Evolutionary conservation across 352 stramenopile species (phyloP).

Genomic region (Globisporangium ultimum): DNA sequence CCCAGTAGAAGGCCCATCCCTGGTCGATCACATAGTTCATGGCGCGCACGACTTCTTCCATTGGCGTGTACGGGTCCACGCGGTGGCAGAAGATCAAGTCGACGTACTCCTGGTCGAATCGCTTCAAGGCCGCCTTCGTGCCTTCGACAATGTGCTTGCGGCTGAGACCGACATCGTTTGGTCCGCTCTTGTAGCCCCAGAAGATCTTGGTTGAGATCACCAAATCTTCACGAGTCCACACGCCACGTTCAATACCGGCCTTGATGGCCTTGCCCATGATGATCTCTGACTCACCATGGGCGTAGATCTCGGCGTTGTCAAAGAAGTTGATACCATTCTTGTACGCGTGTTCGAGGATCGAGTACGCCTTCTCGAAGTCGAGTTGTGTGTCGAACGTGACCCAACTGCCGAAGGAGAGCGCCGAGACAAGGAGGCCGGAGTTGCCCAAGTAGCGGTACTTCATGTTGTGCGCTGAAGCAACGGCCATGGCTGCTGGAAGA

Average conservation of each 20-base stretch:
- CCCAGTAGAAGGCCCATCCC: conserved; percentile 16
- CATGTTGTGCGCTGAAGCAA: conserved; percentile 29
- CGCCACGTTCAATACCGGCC: too few species aligned
- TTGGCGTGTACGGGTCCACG: too few species aligned
- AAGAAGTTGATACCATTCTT: conserved; percentile 69
- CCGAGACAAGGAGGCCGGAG: conserved; percentile 44
- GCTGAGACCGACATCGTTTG: too few species aligned
- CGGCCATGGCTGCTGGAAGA: conserved; percentile 2
- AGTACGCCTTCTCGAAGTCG: conserved; percentile 57
- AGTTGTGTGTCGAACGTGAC: conserved; percentile 48
- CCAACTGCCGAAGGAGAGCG: conserved; percentile 49
- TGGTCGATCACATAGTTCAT: conserved; percentile 64
- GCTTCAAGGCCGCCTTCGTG: too few species aligned
- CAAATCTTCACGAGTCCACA: too few species aligned
- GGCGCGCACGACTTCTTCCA: conserved; percentile 7
- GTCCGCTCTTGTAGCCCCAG: too few species aligned
- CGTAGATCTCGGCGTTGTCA: conserved; percentile 21
- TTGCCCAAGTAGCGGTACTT: conserved; percentile 62
- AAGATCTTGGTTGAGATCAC: too few species aligned
- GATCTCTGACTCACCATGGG: too few species aligned
- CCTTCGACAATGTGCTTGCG: too few species aligned
- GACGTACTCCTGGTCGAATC: too few species aligned
- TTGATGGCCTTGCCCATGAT: too few species aligned
- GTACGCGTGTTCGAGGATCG: conserved; percentile 55
- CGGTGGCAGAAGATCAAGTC: too few species aligned